Evolutionary conservation across 2,329 filamentous ascomycete species (phyloP), one percentile per base, ranked within the genome.

Genomic region (Hortaea werneckii): DNA sequence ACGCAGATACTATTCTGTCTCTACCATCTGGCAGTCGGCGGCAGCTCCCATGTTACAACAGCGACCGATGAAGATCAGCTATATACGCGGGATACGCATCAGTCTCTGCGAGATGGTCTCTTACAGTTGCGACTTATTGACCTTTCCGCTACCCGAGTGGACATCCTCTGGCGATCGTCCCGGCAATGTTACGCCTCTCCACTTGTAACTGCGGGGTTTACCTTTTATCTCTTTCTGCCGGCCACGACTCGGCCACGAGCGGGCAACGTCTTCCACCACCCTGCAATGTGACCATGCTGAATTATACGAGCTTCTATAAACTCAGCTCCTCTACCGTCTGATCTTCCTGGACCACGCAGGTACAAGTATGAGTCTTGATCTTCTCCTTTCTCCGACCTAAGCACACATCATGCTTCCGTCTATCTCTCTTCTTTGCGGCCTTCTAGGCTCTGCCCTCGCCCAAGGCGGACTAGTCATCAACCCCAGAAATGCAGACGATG

Each of bases 401-500:
- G 9, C 32, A 35, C 2, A 26, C 20, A 29, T 26, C 9, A 12
- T 40, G 10, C 7, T 12, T 3, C 3, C 20, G 4, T 20, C 20
- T 20, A 20, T 20, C 37, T 35, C 30, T 26, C 12, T 29, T 43
- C 20, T 20, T 54, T 8, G 34, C 51, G 10, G 46, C 46, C 45
- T 37, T 54, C 5, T 29, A 51, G 40, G 47, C 52, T 9, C 29
- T 46, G 29, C 50, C 40, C 27, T 55, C 20, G 51, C 43, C 7
- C 57, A 58, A 50, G 54, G 56, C 29, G 54, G 52, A 12, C 49
- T 61, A 1, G 54, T 59, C 2, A 46, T 62, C 45, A 58, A 61
- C 43, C 59, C 59, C 2, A 60, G 59, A 37, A 57, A 59, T 45
- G 52, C 48, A 20, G 52, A 54, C 27, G 39, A 53, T 45, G 50